Evolutionary conservation across 257 asterid species (phyloP).

Genomic region (Haberlea rhodopensis): DNA sequence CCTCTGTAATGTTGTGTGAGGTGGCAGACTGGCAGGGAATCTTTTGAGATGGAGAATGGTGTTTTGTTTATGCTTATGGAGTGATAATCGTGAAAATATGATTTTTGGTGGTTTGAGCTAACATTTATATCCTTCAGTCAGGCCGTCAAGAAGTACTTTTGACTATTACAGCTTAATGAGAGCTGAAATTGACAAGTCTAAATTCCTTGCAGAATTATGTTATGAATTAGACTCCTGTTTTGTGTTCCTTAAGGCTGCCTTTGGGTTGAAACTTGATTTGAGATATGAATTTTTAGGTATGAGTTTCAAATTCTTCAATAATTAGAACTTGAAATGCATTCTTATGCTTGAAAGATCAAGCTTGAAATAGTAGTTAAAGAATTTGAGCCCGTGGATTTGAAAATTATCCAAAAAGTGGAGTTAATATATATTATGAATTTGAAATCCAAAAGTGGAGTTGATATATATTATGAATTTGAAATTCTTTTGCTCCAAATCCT

Average conservation of each 20-base stretch:
- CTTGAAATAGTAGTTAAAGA: too few species aligned
- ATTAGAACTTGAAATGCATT: too few species aligned
- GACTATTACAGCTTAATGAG: not conserved
- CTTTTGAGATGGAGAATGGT: not conserved
- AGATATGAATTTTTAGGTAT: too few species aligned
- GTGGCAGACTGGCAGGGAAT: too few species aligned
- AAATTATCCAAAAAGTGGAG: too few species aligned
- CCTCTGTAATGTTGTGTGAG: not conserved
- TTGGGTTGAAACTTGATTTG: not conserved
- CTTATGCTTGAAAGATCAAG: too few species aligned
- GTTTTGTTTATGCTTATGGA: constrained; percentile 13
- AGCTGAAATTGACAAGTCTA: not conserved
- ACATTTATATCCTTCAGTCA: not conserved
- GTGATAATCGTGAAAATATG: constrained; percentile 15
- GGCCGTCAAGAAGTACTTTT: not conserved
- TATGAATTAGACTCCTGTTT: constrained; percentile 3
- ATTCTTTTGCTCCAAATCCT: too few species aligned
- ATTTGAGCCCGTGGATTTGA: too few species aligned
- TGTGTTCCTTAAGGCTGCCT: not conserved
- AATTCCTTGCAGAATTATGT: not conserved
- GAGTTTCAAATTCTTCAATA: too few species aligned
- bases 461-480: too few species aligned
- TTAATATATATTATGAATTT: too few species aligned
- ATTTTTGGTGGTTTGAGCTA: not conserved
- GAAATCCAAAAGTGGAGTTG: too few species aligned